Conservation (phyloP, 768 basidiomycete species). For the Mycena epipterygia region DNA sequence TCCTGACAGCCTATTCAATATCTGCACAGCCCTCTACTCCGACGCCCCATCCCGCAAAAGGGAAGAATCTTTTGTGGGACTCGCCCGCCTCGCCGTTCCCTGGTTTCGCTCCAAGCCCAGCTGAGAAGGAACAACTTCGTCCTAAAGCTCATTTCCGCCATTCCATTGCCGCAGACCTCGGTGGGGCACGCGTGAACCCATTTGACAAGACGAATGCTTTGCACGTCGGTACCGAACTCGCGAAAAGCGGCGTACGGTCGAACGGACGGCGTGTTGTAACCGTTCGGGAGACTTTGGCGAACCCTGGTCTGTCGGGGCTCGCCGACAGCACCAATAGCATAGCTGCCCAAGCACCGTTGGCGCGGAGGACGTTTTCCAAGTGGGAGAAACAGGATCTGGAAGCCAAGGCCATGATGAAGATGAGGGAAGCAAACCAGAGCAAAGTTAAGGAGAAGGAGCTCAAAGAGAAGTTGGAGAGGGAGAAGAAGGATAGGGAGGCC, state of each 20-base stretch:
- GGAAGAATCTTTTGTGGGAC: conserved; percentile 82
- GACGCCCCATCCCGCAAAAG: conserved; percentile 42
- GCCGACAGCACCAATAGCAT: conserved; percentile 70
- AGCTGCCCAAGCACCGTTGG: conserved; percentile 7
- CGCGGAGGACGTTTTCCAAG: conserved; percentile 68
- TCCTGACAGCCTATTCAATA: not conserved
- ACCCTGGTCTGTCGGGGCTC: conserved; percentile 42
- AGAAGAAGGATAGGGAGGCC: conserved; percentile 47
- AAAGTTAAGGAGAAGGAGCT: conserved; percentile 57
- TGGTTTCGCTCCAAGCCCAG: conserved; percentile 40
- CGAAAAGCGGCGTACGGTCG: conserved; percentile 31
- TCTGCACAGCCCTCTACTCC: conserved; percentile 27
- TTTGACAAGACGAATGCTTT: conserved; percentile 48
- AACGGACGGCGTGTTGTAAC: conserved; percentile 28
- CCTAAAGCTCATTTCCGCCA: conserved; percentile 54
- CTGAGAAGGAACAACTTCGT: conserved; percentile 40
- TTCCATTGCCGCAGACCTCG: conserved; percentile 59
- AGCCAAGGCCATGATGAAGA: conserved; percentile 81
- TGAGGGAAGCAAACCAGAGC: conserved; percentile 64
- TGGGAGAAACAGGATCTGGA: conserved; percentile 92
- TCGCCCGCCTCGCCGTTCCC: conserved; percentile 60
- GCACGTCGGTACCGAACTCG: conserved; percentile 41
- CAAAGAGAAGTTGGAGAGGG: conserved; percentile 59
- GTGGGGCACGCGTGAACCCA: conserved; percentile 62
- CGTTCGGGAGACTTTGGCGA: conserved; percentile 20